Percentiles rank a stretch among this genome's conserved stretches.
Conservation (phyloP, 1,284 basidiomycete genomes). For the Agroathelia rolfsii region DNA sequence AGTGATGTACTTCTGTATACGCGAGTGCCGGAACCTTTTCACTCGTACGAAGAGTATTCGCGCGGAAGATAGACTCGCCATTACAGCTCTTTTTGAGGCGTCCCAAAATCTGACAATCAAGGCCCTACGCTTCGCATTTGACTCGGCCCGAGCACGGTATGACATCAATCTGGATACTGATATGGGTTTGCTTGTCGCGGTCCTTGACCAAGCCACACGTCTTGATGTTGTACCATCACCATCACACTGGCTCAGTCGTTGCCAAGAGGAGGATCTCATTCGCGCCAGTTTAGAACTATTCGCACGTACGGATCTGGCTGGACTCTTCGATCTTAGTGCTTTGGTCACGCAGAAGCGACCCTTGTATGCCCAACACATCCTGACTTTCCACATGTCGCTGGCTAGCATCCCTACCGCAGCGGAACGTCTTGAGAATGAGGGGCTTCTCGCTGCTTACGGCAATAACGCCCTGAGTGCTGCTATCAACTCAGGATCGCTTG, state of each 20-base stretch:
- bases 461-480: constrained; percentile 72
- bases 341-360: constrained; percentile 54
- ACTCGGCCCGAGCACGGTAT: constrained; percentile 44
- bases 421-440: constrained; percentile 79
- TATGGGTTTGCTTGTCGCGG: constrained; percentile 69
- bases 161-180: constrained; percentile 68
- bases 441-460: constrained; percentile 73
- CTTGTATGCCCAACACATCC: constrained; percentile 64
- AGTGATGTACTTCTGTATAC: constrained; percentile 68
- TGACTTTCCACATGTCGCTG: constrained; percentile 82
- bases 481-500: constrained; percentile 66
- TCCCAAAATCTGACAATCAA: constrained; percentile 59
- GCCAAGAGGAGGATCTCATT: constrained; percentile 78
- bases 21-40: constrained; percentile 45
- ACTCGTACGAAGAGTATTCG: constrained; percentile 40
- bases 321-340: constrained; percentile 51
- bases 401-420: constrained; percentile 69
- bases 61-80: constrained; percentile 48
- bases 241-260: constrained; percentile 66
- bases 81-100: constrained; percentile 52
- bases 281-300: constrained; percentile 70
- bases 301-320: constrained; percentile 57
- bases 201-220: constrained; percentile 73
- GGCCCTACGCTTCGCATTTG: constrained; percentile 59
- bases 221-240: constrained; percentile 58